Evolutionary conservation across 768 basidiomycete genomes (phyloP).

Genomic region (Boletus vermiculosoides): DNA sequence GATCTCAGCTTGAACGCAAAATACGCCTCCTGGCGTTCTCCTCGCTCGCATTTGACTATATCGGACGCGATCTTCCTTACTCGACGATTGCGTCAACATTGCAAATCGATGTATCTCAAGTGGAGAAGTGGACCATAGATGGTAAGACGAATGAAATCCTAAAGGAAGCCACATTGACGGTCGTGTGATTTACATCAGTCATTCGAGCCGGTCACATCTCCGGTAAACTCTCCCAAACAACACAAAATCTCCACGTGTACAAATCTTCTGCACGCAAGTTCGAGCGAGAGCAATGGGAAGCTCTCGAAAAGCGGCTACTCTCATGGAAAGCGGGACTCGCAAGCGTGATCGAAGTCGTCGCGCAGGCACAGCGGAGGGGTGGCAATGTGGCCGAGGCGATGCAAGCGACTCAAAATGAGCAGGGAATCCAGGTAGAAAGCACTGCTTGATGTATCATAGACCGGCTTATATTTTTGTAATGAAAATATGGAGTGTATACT

Average conservation of each 20-base stretch:
- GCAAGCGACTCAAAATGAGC: constrained; percentile 24
- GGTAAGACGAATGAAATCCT: constrained; percentile 41
- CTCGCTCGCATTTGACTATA: constrained; percentile 71
- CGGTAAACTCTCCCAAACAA: constrained; percentile 81
- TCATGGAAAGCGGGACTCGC: constrained; percentile 75
- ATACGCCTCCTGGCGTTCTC: constrained; percentile 76
- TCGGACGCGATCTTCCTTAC: constrained; percentile 74
- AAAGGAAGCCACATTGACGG: background rate
- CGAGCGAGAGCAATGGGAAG: constrained; percentile 76
- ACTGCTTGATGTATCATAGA: constrained; percentile 13
- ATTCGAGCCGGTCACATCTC: constrained; percentile 77
- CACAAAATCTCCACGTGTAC: constrained; percentile 68
- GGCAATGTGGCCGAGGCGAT: constrained; percentile 19
- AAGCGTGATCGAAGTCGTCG: constrained; percentile 68
- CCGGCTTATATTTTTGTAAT: background rate
- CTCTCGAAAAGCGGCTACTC: constrained; percentile 68
- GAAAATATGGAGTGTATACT: background rate
- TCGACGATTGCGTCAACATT: constrained; percentile 63
- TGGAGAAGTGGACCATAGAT: constrained; percentile 88
- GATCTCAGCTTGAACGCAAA: constrained; percentile 66
- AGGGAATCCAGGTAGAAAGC: constrained; percentile 23
- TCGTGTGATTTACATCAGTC: constrained; percentile 40
- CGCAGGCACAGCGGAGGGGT: constrained; percentile 47
- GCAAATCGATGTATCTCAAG: constrained; percentile 60
- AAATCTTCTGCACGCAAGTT: constrained; percentile 76